These are phyloP conservation scores for Aphanomyces stellatus DNA, from an alignment of 352 stramenopile genomes.

Conservation along the genomic window DNA sequence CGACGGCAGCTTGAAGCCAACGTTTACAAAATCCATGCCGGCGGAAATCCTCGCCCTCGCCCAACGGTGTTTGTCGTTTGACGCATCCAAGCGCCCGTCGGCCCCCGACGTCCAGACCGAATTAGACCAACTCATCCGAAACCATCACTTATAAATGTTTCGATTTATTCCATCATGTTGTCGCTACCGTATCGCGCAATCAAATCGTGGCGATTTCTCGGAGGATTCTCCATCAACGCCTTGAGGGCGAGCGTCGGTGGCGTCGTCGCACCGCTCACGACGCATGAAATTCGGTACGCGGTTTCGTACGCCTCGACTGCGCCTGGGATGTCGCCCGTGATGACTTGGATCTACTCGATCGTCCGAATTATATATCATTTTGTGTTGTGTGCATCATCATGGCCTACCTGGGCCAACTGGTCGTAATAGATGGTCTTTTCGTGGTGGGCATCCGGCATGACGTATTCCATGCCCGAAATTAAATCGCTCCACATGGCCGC, in stretches of 20 bases:
- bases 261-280: slow-evolving; percentile 49
- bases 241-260: slow-evolving; percentile 51
- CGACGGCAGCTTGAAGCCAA: background rate
- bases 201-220: slow-evolving; percentile 43
- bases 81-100: background rate
- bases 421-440: slow-evolving; percentile 83
- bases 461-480: slow-evolving; percentile 54
- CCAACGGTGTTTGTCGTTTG: background rate
- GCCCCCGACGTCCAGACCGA: background rate
- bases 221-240: slow-evolving; percentile 46
- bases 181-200: slow-evolving; percentile 34
- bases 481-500: slow-evolving; percentile 55
- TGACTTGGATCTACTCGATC: slow-evolving; percentile 25
- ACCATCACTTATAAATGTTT: background rate
- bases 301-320: slow-evolving; percentile 40
- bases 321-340: slow-evolving; percentile 41
- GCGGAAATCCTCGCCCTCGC: background rate
- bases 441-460: slow-evolving; percentile 49
- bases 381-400: background rate
- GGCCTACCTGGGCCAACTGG: slow-evolving; percentile 56
- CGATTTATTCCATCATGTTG: background rate
- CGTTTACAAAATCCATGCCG: background rate
- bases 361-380: no score
- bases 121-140: background rate
- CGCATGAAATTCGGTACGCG: slow-evolving; percentile 46